phyloP scores from a whole-genome alignment of 257 asterid species.

The Scutellaria baicalensis region DNA sequence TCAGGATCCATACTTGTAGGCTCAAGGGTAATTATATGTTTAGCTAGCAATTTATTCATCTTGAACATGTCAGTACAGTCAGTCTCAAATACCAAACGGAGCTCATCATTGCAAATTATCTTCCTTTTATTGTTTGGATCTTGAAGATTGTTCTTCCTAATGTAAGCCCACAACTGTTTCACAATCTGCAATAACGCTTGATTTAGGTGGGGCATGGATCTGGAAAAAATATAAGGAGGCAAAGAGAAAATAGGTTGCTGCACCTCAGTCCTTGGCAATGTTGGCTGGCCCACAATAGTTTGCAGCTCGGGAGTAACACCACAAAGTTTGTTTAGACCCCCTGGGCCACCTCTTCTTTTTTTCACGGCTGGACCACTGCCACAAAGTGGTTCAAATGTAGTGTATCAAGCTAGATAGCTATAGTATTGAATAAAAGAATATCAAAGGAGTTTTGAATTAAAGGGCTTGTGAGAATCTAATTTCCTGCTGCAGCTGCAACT shows the following conservation, averaged over 20 bases:
- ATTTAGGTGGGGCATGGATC: conserved; percentile 2
- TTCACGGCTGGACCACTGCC: conserved; percentile 53
- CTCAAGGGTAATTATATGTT: conserved; percentile 59
- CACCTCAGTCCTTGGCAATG: conserved; percentile 92
- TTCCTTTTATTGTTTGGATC: conserved; percentile 64
- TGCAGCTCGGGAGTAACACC: conserved; percentile 89
- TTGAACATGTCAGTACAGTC: conserved; percentile 75
- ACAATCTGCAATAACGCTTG: conserved; percentile 42
- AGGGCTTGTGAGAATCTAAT: not conserved
- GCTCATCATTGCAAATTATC: conserved; percentile 55
- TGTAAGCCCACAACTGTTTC: conserved; percentile 65
- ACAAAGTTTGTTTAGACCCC: conserved; percentile 81
- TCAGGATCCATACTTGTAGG: conserved; percentile 42
- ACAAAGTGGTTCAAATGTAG: not conserved
- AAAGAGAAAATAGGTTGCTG: not conserved
- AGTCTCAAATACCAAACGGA: conserved; percentile 60
- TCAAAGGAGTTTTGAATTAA: not conserved
- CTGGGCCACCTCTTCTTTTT: conserved; percentile 87
- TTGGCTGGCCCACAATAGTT: conserved; percentile 76
- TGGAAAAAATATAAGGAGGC: not conserved
- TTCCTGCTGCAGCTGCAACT: not conserved
- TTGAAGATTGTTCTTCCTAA: conserved; percentile 62
- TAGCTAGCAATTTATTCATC: conserved; percentile 77
- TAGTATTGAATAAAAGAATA: not conserved
- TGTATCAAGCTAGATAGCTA: not conserved